phyloP scores from a whole-genome alignment of 768 basidiomycete species.

The Podaxis mareebaensis region DNA sequence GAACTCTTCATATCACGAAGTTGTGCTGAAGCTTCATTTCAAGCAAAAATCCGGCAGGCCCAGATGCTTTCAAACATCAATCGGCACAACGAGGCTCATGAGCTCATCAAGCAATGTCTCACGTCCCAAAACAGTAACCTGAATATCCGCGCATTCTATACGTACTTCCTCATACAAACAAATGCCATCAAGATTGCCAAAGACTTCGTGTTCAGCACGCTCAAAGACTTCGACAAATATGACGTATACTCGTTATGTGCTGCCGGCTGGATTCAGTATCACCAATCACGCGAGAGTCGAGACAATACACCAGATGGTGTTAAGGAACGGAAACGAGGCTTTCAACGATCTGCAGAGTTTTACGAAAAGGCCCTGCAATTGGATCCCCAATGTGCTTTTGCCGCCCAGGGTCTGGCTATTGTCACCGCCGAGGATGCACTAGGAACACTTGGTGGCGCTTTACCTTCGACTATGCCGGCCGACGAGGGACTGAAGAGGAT shows the following conservation, averaged over 20 bases:
- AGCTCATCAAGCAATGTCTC: conserved; percentile 86
- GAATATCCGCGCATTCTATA: conserved; percentile 91
- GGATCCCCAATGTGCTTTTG: conserved; percentile 86
- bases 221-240: conserved; percentile 83
- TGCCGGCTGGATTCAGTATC: conserved; percentile 82
- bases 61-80: conserved; percentile 73
- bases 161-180: conserved; percentile 86
- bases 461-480: conserved; percentile 41
- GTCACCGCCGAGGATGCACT: conserved; percentile 91
- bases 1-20: not conserved
- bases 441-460: conserved; percentile 59
- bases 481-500: conserved; percentile 70
- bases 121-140: conserved; percentile 75
- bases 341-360: conserved; percentile 83
- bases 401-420: conserved; percentile 95
- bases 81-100: conserved; percentile 80
- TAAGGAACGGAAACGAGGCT: conserved; percentile 76
- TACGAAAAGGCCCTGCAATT: conserved; percentile 88
- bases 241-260: conserved; percentile 93
- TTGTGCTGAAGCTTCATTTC: conserved; percentile 1
- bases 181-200: conserved; percentile 71
- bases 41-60: conserved; percentile 93
- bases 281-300: conserved; percentile 82
- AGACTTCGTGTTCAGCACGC: conserved; percentile 86
- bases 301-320: conserved; percentile 56